These are phyloP conservation scores for Hymenoscyphus fraxineus DNA, from an alignment of 2,329 filamentous ascomycete species.

Conservation along the genomic window DNA sequence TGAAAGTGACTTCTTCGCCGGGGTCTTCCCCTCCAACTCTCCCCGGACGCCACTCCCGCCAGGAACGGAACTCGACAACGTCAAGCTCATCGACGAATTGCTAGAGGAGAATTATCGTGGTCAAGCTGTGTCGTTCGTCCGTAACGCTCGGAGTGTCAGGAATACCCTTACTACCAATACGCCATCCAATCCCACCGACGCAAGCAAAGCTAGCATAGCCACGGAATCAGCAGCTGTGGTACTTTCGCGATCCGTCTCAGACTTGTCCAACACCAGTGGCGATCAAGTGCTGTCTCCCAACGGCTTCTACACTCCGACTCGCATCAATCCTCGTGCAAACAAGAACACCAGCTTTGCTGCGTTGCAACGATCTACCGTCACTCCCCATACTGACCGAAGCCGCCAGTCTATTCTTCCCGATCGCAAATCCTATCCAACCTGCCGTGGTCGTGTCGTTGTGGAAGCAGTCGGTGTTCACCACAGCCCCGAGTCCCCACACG, in stretches of 20 bases:
- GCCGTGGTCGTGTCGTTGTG: neutral
- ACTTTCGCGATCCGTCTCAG: neutral
- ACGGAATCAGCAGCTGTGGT: neutral
- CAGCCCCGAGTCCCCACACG: conserved; percentile 4
- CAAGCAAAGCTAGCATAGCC: neutral
- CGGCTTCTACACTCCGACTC: neutral
- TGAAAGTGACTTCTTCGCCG: neutral
- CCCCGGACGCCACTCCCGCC: neutral
- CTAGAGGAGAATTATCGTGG: conserved; percentile 26
- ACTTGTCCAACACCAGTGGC: neutral
- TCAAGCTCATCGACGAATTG: conserved; percentile 24
- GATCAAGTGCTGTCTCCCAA: neutral
- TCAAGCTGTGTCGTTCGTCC: conserved; percentile 24
- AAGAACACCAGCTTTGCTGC: neutral
- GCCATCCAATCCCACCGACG: neutral
- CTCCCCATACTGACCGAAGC: neutral
- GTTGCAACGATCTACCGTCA: neutral
- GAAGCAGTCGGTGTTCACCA: conserved; percentile 5
- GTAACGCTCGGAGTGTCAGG: conserved; percentile 11
- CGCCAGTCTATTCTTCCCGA: neutral
- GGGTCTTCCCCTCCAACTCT: neutral
- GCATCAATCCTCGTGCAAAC: neutral
- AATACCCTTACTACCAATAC: neutral
- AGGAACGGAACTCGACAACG: neutral
- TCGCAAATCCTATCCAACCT: neutral